Conservation (phyloP, 1,284 basidiomycete species). For the Leccinum olivaceoglutinosum region DNA sequence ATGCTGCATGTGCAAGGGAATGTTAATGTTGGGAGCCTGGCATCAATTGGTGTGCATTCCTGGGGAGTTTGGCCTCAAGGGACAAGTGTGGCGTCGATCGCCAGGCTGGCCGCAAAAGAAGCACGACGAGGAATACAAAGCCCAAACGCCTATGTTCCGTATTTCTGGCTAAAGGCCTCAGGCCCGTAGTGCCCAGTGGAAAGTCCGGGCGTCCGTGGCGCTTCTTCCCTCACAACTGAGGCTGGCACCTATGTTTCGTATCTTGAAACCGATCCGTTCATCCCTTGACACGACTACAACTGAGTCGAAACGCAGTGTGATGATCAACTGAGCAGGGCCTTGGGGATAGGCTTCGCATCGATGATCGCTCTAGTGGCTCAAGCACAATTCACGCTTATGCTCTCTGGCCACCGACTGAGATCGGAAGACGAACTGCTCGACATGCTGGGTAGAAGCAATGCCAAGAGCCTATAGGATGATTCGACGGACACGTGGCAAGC, state of each 20-base stretch:
- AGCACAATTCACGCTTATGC: background rate
- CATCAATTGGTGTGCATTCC: background rate
- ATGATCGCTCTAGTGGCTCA: background rate
- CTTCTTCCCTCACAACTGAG: background rate
- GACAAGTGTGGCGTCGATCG: no score
- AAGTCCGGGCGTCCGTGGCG: background rate
- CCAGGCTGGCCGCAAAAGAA: background rate
- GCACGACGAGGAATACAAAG: background rate
- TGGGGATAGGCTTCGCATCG: background rate
- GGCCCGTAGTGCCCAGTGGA: background rate
- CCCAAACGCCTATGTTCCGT: background rate
- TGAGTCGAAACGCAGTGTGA: background rate
- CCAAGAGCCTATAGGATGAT: background rate
- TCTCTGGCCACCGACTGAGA: background rate
- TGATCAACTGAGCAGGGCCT: background rate
- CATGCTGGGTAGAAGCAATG: background rate
- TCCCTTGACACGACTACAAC: no score
- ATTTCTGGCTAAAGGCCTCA: no score
- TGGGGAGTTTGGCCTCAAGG: background rate
- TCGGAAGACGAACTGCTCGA: background rate
- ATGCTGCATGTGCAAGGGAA: background rate
- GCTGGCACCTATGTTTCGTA: no score
- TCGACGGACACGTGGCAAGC: background rate
- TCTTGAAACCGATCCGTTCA: no score
- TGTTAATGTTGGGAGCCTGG: background rate